Evolutionary conservation across 306 rosid species (phyloP).

Genomic region (Herpetospermum pedunculosum): DNA sequence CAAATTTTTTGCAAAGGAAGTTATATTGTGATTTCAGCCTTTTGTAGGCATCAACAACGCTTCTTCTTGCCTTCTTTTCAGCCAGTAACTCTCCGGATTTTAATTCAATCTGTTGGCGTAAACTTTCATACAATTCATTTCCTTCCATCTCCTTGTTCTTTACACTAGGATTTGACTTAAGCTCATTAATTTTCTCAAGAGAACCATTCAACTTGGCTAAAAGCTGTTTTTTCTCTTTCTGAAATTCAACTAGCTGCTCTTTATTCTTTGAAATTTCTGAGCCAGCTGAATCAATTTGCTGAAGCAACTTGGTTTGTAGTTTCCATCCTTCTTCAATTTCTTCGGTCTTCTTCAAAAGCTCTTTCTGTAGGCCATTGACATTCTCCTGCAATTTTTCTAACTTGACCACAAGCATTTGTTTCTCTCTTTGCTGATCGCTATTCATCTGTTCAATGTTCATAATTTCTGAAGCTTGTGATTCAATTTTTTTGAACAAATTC

Average conservation of each 20-base stretch:
- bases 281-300: conserved; percentile 10
- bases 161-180: conserved; percentile 17
- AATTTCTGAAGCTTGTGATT: conserved; percentile 21
- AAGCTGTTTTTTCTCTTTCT: conserved; percentile 31
- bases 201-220: conserved; percentile 22
- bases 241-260: conserved; percentile 19
- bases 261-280: conserved; percentile 20
- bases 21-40: conserved; percentile 58
- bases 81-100: conserved; percentile 25
- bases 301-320: conserved; percentile 11
- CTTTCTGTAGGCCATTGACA: conserved; percentile 14
- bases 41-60: conserved; percentile 35
- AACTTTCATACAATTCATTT: conserved; percentile 17
- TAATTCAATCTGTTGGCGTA: conserved; percentile 23
- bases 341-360: conserved; percentile 15
- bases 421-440: conserved; percentile 33
- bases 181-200: conserved; percentile 29
- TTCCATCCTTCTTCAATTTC: conserved; percentile 33
- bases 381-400: conserved; percentile 29
- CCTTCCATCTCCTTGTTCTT: conserved; percentile 12
- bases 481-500: conserved; percentile 19
- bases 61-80: conserved; percentile 36
- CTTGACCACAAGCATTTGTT: conserved; percentile 18
- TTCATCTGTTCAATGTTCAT: conserved; percentile 11
- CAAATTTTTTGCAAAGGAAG: conserved; percentile 44